Conservation (phyloP, 306 rosid genomes). For the Glycine tomentella region DNA sequence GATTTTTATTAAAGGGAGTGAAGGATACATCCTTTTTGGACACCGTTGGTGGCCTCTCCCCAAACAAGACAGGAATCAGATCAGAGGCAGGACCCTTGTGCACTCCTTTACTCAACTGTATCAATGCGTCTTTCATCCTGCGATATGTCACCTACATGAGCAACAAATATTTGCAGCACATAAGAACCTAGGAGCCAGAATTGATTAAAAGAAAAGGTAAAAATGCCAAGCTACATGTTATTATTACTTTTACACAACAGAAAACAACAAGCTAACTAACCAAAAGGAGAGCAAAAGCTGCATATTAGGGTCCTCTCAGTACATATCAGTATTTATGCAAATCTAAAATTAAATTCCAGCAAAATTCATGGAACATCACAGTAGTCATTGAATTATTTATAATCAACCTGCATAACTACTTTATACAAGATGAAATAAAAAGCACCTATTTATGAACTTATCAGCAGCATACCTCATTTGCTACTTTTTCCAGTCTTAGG, state of each 20-base stretch:
- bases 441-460: conserved; percentile 6
- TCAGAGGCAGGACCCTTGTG: conserved; percentile 96
- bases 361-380: conserved; percentile 21
- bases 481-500: conserved; percentile 88
- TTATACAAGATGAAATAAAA: neutral
- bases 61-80: conserved; percentile 82
- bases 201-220: neutral
- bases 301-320: conserved; percentile 30
- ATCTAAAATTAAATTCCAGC: conserved; percentile 17
- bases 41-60: conserved; percentile 84
- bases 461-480: conserved; percentile 76
- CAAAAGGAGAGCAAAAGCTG: conserved; percentile 18
- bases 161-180: conserved; percentile 42
- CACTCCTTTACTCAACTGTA: conserved; percentile 94
- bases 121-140: conserved; percentile 92
- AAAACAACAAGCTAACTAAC: conserved; percentile 18
- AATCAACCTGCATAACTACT: conserved; percentile 19
- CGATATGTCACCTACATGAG: conserved; percentile 82
- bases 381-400: conserved; percentile 17
- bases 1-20: conserved; percentile 73
- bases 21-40: conserved; percentile 79
- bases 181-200: conserved; percentile 36
- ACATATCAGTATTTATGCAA: conserved; percentile 35
- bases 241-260: neutral
- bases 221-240: conserved; percentile 5